phyloP scores from a whole-genome alignment of 495 filamentous ascomycete species.

The Penicillium lividum region DNA sequence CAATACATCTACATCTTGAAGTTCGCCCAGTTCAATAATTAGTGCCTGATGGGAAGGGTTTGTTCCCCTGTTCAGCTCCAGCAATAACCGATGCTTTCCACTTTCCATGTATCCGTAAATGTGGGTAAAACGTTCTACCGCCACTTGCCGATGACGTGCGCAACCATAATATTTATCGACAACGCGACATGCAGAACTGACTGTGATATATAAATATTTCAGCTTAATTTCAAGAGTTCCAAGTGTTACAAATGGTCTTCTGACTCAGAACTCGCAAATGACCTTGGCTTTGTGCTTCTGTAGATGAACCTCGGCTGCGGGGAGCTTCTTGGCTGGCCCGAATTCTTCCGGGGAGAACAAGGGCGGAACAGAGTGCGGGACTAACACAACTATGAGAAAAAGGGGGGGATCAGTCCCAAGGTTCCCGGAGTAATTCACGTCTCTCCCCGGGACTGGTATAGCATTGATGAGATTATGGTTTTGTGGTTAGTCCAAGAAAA shows the following conservation, averaged over 20 bases:
- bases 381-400: not conserved
- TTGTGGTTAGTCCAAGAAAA: not conserved
- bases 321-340: conserved; percentile 27
- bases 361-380: not conserved
- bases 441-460: conserved; percentile 1
- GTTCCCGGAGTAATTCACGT: conserved; percentile 19
- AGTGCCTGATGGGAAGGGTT: not conserved
- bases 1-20: not conserved
- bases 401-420: conserved; percentile 7
- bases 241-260: not conserved
- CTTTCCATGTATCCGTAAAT: not conserved
- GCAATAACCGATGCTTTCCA: not conserved
- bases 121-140: conserved; percentile 31
- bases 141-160: conserved; percentile 1
- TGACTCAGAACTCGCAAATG: conserved; percentile 16
- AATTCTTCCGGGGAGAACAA: conserved; percentile 24
- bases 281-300: conserved; percentile 2
- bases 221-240: not conserved
- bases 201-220: not conserved
- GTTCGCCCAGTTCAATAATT: too few relatives aligned
- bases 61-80: not conserved
- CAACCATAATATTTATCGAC: not conserved
- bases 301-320: conserved; percentile 35
- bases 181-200: not conserved
- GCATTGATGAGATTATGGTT: not conserved